Conservation (phyloP, 257 asterid genomes). For the Buddleja alternifolia region DNA sequence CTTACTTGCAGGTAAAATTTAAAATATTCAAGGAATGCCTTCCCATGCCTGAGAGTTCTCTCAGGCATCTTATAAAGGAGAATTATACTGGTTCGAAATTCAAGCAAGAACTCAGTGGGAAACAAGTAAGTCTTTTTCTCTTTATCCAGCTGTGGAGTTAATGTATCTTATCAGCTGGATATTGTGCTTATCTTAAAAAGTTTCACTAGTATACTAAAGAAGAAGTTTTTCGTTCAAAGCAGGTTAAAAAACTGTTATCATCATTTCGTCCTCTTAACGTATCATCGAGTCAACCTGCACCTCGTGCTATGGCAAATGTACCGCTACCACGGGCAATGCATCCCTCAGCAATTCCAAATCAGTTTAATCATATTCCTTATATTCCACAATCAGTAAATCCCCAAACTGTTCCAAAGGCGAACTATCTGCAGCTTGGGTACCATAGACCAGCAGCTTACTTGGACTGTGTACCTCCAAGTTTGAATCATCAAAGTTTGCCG, state of each 20-base stretch:
- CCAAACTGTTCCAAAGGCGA: conserved; percentile 28
- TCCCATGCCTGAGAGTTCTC: conserved; percentile 66
- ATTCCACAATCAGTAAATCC: conserved; percentile 27
- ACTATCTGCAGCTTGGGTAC: conserved; percentile 36
- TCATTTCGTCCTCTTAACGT: conserved; percentile 52
- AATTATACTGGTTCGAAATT: conserved; percentile 64
- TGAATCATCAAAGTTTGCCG: conserved; percentile 36
- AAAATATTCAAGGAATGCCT: conserved; percentile 67
- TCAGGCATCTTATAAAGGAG: conserved; percentile 56
- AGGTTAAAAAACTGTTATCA: conserved; percentile 60
- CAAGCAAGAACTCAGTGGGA: conserved; percentile 64
- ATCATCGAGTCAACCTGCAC: conserved; percentile 33
- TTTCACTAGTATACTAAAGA: conserved; percentile 10
- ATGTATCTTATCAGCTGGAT: conserved; percentile 1
- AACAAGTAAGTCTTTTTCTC: conserved; percentile 53
- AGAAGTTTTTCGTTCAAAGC: conserved; percentile 17
- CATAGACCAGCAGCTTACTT: conserved; percentile 38
- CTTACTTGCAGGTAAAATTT: conserved; percentile 61
- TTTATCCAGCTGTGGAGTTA: conserved; percentile 12
- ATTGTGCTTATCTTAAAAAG: conserved; percentile 6
- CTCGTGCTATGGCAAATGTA: conserved; percentile 31
- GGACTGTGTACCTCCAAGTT: conserved; percentile 30
- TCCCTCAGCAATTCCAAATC: conserved; percentile 33
- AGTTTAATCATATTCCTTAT: conserved; percentile 34
- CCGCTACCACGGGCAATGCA: conserved; percentile 33